Percentiles rank a stretch among this genome's conserved stretches.
Evolutionary conservation across 192 early-diverging fungal species (phyloP).

Genomic region (Tieghemiomyces parasiticus): DNA sequence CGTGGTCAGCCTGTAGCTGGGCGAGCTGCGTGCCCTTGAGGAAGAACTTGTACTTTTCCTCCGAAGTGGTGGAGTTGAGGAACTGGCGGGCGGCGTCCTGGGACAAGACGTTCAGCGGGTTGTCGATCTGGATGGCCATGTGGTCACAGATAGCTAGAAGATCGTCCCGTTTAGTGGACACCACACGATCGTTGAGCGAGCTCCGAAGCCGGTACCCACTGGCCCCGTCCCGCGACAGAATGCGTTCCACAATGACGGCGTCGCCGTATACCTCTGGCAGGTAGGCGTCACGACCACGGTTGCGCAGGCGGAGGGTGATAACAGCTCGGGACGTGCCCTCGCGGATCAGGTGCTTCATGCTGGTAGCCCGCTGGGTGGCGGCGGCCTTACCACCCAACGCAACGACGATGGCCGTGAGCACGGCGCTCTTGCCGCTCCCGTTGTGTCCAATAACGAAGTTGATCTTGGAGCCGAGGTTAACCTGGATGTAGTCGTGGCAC

Average conservation of each 20-base stretch:
- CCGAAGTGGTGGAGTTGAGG: constrained; percentile 56
- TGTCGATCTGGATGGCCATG: constrained; percentile 83
- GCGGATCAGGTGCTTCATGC: constrained; percentile 61
- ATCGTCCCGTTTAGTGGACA: constrained; percentile 74
- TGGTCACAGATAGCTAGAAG: constrained; percentile 70
- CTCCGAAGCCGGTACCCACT: constrained; percentile 70
- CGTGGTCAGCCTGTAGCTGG: constrained; percentile 62
- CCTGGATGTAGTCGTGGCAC: constrained; percentile 75
- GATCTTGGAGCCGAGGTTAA: constrained; percentile 69
- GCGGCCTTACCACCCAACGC: constrained; percentile 85
- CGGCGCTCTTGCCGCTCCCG: constrained; percentile 91
- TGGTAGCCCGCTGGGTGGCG: constrained; percentile 70
- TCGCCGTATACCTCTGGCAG: constrained; percentile 67
- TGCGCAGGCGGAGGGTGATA: constrained; percentile 60
- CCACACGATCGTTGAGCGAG: constrained; percentile 31
- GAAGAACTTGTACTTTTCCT: constrained; percentile 90
- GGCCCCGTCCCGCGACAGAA: constrained; percentile 31
- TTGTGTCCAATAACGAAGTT: constrained; percentile 98
- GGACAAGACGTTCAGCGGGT: constrained; percentile 83
- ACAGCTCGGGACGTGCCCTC: constrained; percentile 53
- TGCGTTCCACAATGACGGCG: constrained; percentile 68
- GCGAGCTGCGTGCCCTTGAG: constrained; percentile 72
- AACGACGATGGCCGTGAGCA: constrained; percentile 79
- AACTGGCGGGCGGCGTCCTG: constrained; percentile 91
- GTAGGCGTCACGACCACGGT: constrained; percentile 75